Percentiles rank a stretch among this genome's conserved stretches.
Conservation (phyloP, 2,329 filamentous ascomycete genomes). For the Paracoccidioides brasiliensis region DNA sequence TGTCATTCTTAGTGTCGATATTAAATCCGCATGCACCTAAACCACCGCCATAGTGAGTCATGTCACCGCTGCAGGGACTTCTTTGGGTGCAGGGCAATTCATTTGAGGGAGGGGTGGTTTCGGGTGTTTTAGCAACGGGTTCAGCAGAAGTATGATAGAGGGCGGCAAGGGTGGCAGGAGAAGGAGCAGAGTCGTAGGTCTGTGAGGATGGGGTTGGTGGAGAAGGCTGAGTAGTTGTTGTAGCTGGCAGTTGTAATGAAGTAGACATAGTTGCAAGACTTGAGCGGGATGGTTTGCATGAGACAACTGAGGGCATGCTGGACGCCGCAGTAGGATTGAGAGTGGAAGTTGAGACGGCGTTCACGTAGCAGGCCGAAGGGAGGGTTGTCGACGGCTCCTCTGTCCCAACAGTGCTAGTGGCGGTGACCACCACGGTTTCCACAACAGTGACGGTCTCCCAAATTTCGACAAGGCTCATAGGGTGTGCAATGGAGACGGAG, state of each 20-base stretch:
- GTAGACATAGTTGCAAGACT: constrained; percentile 9
- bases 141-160: not conserved
- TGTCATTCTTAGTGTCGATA: constrained; percentile 42
- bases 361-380: constrained; percentile 14
- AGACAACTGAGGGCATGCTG: constrained; percentile 5
- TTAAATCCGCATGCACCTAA: constrained; percentile 55
- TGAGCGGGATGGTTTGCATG: constrained; percentile 5
- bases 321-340: constrained; percentile 7
- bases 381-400: constrained; percentile 32
- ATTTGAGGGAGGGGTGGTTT: constrained; percentile 2
- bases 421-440: constrained; percentile 21
- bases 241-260: constrained; percentile 10
- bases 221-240: constrained; percentile 6
- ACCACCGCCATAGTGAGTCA: constrained; percentile 63
- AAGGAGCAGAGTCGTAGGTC: not conserved
- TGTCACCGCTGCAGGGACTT: constrained; percentile 41
- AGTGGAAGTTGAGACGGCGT: constrained; percentile 2
- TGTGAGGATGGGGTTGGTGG: constrained; percentile 3
- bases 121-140: constrained; percentile 3
- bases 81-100: constrained; percentile 16
- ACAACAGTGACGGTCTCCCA: constrained; percentile 11
- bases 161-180: constrained; percentile 1
- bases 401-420: constrained; percentile 37
- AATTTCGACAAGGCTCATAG: constrained; percentile 4
- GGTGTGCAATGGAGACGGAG: constrained; percentile 8